These are phyloP conservation scores for Alternaria viburni DNA, from an alignment of 2,329 filamentous ascomycete species.

Conservation along the genomic window DNA sequence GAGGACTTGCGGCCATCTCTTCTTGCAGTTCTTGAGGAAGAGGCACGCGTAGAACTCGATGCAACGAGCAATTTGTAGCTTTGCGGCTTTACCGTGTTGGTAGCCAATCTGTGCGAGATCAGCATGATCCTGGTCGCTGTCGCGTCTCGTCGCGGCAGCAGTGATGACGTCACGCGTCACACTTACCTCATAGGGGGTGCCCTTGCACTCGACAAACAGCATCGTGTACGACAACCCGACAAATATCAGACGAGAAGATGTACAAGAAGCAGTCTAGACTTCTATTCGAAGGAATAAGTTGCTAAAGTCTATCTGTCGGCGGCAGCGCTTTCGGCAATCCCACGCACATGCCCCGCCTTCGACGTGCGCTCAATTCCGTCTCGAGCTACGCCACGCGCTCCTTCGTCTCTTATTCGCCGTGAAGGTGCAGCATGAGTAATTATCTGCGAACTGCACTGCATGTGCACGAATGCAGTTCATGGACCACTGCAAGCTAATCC, in stretches of 20 bases:
- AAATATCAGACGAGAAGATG: not conserved
- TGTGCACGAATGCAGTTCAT: not conserved
- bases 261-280: not conserved
- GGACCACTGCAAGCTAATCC: conserved; percentile 2
- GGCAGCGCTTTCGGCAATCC: conserved; percentile 1
- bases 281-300: not conserved
- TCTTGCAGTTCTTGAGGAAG: conserved; percentile 55
- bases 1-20: conserved; percentile 56
- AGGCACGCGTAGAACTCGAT: conserved; percentile 57
- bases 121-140: not conserved
- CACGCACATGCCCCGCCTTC: conserved; percentile 16
- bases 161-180: conserved; percentile 22
- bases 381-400: conserved; percentile 6
- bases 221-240: conserved; percentile 29
- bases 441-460: not conserved
- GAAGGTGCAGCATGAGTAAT: not conserved
- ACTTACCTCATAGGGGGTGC: conserved; percentile 52
- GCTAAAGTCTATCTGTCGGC: not conserved
- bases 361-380: conserved; percentile 27
- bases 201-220: conserved; percentile 50
- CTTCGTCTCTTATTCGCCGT: not conserved
- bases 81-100: conserved; percentile 53
- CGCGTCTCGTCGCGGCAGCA: not conserved
- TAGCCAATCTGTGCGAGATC: conserved; percentile 53
- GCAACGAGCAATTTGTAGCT: conserved; percentile 49